Evolutionary conservation across 2,329 filamentous ascomycete genomes (phyloP), one percentile per base, ranked within the genome.

Genomic region (Plenodomus lindquistii): DNA sequence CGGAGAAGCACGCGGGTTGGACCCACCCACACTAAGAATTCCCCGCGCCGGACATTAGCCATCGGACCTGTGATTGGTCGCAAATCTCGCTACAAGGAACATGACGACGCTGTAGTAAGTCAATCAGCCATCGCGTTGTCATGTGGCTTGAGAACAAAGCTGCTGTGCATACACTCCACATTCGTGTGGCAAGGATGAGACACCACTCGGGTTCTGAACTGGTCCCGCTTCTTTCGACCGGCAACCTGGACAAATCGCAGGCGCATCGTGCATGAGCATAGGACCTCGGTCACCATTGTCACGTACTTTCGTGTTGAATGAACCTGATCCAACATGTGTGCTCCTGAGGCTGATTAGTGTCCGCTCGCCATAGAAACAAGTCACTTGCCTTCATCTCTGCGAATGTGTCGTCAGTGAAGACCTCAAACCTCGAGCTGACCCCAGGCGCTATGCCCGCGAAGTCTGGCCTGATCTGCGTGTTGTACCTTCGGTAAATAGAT

Each of bases 401-500:
- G 31, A 60, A 52, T 6, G 38, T 60, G 8, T 71, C 70, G 50
- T 77, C 73, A 29, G 63, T 65, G 42, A 77, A 75, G 0, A 77
- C 58, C 44, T 77, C 74, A 45, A 75, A 75, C 11, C 73, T 67
- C 46, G 69, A 74, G 1, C 72, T 76, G 24, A 76, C 72, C 1
- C 69, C 72, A 0, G 75, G 75, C 4, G 69, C 69, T 0, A 63
- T 55, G 17, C 60, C 52, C 18, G 71, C 64, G n/a, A 63, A 64
- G 6, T 66, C 60, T 21, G 54, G 43, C 2, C 40, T 63, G 54
- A 79, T 40, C 16, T 17, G 40, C 17, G 50, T 56, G 15, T 44
- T 44, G 36, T 42, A 81, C 21, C 59, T 65, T 41, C 73, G 61
- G 58, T 81, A 79, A 4, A 81, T 52, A 1, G 75, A 73, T 3